Evolutionary conservation across 2,329 filamentous ascomycete species (phyloP).

Genomic region (Hymenoscyphus infarciens): DNA sequence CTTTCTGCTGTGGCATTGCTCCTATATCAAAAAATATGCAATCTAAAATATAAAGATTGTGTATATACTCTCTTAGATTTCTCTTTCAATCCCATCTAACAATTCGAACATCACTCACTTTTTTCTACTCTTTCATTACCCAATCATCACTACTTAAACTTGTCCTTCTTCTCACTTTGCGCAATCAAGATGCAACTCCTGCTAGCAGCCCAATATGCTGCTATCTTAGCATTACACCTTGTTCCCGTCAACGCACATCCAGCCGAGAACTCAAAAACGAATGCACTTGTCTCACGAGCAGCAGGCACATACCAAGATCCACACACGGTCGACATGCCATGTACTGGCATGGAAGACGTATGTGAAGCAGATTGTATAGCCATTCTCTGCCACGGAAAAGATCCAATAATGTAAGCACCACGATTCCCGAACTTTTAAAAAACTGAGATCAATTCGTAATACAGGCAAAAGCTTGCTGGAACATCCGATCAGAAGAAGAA

Average conservation of each 20-base stretch:
- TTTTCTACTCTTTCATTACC: not conserved
- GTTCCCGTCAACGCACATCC: not conserved
- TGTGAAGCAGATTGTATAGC: slow-evolving; percentile 7
- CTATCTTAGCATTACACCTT: not conserved
- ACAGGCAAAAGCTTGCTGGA: slow-evolving; percentile 5
- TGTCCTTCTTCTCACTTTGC: not conserved
- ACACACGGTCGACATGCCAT: slow-evolving; percentile 4
- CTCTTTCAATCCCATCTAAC: not conserved
- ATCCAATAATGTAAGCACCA: not conserved
- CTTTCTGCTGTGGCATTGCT: not conserved
- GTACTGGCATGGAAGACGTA: slow-evolving; percentile 4
- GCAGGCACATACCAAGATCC: slow-evolving; percentile 2
- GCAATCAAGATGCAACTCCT: not conserved
- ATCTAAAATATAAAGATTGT: not conserved
- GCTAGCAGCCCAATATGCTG: not conserved
- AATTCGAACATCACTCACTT: not conserved
- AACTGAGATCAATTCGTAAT: not conserved
- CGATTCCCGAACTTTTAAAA: not conserved
- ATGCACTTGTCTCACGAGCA: slow-evolving; percentile 4
- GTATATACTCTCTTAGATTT: not conserved
- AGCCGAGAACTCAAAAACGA: not conserved
- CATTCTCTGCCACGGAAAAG: slow-evolving; percentile 5
- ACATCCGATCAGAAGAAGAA: not conserved
- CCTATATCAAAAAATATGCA: not conserved
- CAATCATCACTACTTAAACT: not conserved